Conservation (phyloP, 2,329 filamentous ascomycete species). For the Stylonectria norvegica region DNA sequence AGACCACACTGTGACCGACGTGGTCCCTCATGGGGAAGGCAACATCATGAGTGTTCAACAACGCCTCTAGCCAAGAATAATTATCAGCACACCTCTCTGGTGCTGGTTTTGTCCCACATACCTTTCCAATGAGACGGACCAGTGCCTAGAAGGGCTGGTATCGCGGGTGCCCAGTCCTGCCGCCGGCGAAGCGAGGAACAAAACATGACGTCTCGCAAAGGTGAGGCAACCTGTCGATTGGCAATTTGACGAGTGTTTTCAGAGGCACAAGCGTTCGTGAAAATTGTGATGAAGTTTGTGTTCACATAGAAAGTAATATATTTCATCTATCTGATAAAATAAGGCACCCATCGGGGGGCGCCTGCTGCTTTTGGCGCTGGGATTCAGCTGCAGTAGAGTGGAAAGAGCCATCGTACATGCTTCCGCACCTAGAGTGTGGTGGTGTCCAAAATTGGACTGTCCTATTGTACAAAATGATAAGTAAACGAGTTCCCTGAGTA, state of each 20-base stretch:
- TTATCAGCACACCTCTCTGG: too few relatives aligned
- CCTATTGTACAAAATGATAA: slow-evolving; percentile 15
- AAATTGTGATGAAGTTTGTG: too few relatives aligned
- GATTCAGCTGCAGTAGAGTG: too few relatives aligned
- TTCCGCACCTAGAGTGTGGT: slow-evolving; percentile 10
- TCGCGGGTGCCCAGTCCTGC: slow-evolving; percentile 33
- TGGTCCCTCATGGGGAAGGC: slow-evolving; percentile 34
- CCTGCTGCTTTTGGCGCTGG: too few relatives aligned
- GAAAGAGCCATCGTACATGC: background rate
- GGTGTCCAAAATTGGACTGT: slow-evolving; percentile 16
- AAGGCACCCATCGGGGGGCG: too few relatives aligned
- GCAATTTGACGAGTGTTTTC: too few relatives aligned
- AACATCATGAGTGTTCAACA: slow-evolving; percentile 44
- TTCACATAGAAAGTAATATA: too few relatives aligned
- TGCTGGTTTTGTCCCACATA: slow-evolving; percentile 15
- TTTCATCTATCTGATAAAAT: too few relatives aligned
- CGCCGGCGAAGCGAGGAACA: slow-evolving; percentile 38
- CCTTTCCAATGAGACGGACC: slow-evolving; percentile 25
- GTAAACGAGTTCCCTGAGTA: slow-evolving; percentile 3
- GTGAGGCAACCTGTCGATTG: too few relatives aligned
- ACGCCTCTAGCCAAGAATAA: slow-evolving; percentile 39
- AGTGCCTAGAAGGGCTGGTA: slow-evolving; percentile 24
- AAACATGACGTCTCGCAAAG: slow-evolving; percentile 37
- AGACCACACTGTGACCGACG: slow-evolving; percentile 10
- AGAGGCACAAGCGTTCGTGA: too few relatives aligned